These are phyloP conservation scores for Heritiera fomes DNA, from an alignment of 345 rosid genomes.

Conservation along the genomic window DNA sequence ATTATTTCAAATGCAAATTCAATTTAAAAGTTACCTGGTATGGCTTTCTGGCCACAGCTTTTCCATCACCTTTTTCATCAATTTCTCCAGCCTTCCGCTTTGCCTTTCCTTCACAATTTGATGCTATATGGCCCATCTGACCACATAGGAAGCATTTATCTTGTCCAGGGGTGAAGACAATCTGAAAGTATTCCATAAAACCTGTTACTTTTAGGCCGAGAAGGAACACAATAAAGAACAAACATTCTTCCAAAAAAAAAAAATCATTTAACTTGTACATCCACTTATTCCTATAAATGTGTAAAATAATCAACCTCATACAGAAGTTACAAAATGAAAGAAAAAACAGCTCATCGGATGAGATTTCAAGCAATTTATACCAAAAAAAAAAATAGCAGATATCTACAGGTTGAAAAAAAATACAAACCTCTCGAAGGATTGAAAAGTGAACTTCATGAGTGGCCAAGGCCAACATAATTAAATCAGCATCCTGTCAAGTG, in stretches of 20 bases:
- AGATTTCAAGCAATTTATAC: neutral
- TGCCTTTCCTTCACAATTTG: slow-evolving; percentile 85
- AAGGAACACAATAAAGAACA: neutral
- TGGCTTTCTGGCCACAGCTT: slow-evolving; percentile 66
- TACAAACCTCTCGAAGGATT: slow-evolving; percentile 89
- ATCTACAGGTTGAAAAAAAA: neutral
- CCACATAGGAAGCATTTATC: slow-evolving; percentile 95
- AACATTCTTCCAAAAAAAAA: neutral
- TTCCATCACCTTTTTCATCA: slow-evolving; percentile 82
- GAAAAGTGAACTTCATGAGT: slow-evolving; percentile 94
- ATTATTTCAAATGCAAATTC: neutral
- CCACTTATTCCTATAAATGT: neutral
- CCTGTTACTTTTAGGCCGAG: neutral
- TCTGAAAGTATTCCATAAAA: slow-evolving; percentile 35
- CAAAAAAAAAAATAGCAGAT: neutral
- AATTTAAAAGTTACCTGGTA: slow-evolving; percentile 57
- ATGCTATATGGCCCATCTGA: slow-evolving; percentile 88
- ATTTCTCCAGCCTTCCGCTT: slow-evolving; percentile 86
- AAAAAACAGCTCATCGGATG: neutral
- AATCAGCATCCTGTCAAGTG: slow-evolving; percentile 83
- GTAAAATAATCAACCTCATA: neutral
- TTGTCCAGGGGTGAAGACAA: slow-evolving; percentile 77
- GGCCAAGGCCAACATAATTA: slow-evolving; percentile 96
- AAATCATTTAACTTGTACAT: neutral
- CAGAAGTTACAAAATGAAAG: neutral